Conservation (phyloP, 1,284 basidiomycete species). For the Apiotrichum domesticum region DNA sequence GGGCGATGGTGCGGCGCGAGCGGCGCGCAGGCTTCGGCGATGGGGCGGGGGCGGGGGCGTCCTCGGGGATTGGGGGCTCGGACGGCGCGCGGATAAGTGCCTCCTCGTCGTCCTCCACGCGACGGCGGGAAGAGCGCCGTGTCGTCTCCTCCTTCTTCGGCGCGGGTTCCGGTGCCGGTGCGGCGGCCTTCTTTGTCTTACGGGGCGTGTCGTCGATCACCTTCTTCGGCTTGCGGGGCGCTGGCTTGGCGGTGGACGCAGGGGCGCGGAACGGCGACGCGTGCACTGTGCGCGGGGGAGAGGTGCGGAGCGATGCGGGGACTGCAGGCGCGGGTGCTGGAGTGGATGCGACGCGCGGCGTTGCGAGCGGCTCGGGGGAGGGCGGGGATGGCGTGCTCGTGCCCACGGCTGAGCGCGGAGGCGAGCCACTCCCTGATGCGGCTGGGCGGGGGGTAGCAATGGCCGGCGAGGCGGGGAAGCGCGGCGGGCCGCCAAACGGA, state of each 20-base stretch:
- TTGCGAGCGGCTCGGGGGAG: not conserved
- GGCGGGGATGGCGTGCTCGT: not conserved
- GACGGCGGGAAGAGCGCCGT: constrained; percentile 8
- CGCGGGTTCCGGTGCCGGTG: too few relatives aligned
- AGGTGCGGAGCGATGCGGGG: constrained; percentile 17
- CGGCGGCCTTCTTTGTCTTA: not conserved
- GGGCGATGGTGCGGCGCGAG: not conserved
- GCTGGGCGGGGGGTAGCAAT: not conserved
- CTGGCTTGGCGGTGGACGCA: constrained; percentile 5
- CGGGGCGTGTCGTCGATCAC: constrained; percentile 31
- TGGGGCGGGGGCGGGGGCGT: not conserved
- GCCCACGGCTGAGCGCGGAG: not conserved
- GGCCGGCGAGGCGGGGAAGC: constrained; percentile 26
- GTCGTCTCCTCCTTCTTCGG: too few relatives aligned
- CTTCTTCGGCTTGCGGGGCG: constrained; percentile 12
- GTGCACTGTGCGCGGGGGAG: not conserved
- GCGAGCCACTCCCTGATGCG: not conserved
- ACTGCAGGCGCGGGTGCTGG: constrained; percentile 2
- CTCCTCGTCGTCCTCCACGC: not conserved
- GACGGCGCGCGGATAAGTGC: constrained; percentile 7
- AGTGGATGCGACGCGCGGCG: not conserved
- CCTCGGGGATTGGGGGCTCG: constrained; percentile 17
- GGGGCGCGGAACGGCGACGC: constrained; percentile 30
- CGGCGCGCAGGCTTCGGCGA: not conserved
- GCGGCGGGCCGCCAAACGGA: constrained; percentile 40